phyloP scores from a whole-genome alignment of 192 early-diverging fungal species.

The Backusella psychrophila region DNA sequence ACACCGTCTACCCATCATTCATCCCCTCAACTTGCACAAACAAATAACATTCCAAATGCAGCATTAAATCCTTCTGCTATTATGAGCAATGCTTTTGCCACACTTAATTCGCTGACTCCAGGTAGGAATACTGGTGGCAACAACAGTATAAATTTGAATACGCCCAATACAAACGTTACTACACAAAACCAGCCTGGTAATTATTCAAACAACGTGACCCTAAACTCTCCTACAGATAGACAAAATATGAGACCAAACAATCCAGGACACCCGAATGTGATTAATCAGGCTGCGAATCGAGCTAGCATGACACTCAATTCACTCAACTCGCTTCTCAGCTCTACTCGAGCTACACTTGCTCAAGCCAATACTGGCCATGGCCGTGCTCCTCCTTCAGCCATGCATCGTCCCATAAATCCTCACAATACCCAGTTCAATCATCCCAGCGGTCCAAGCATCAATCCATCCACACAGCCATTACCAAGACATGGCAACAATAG shows the following conservation, averaged over 20 bases:
- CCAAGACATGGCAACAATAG: background rate
- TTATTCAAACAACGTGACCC: background rate
- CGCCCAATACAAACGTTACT: background rate
- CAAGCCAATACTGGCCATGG: background rate
- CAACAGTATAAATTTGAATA: background rate
- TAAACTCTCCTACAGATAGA: background rate
- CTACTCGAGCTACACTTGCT: background rate
- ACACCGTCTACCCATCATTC: background rate
- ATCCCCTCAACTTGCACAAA: background rate
- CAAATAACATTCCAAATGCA: background rate
- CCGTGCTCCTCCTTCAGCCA: background rate
- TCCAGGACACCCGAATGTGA: background rate
- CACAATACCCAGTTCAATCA: background rate
- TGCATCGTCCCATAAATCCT: background rate
- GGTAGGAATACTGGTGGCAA: constrained; percentile 2
- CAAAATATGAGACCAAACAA: background rate
- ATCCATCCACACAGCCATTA: background rate
- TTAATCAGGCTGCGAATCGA: background rate
- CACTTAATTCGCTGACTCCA: background rate
- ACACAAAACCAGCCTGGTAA: background rate
- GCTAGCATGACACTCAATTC: background rate
- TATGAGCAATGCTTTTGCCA: background rate
- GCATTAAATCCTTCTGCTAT: background rate
- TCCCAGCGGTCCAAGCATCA: background rate
- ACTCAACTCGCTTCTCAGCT: background rate